Conservation (phyloP, 805 yeast genomes). For the Candida odintsovae region DNA sequence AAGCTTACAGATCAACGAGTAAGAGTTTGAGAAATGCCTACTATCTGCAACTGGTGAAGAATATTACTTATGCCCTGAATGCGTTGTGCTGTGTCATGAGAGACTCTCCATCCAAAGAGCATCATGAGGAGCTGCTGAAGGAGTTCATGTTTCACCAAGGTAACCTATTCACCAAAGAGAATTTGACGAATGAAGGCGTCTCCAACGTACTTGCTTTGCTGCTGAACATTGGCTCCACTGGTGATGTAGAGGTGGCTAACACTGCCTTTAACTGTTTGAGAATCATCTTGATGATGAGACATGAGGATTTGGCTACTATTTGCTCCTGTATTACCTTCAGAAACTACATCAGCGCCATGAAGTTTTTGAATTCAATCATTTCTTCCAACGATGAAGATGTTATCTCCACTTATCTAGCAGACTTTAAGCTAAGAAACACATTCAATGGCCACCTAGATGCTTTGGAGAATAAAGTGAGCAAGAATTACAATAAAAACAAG, state of each 20-base stretch:
- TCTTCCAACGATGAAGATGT: slow-evolving; percentile 26
- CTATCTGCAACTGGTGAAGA: slow-evolving; percentile 14
- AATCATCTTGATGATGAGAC: slow-evolving; percentile 27
- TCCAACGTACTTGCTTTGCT: slow-evolving; percentile 28
- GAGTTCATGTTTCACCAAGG: slow-evolving; percentile 27
- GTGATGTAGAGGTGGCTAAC: slow-evolving; percentile 10
- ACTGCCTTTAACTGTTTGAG: slow-evolving; percentile 27
- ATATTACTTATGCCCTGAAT: slow-evolving; percentile 13
- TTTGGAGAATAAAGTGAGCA: slow-evolving; percentile 19
- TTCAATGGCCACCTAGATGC: slow-evolving; percentile 20
- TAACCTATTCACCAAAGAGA: slow-evolving; percentile 23
- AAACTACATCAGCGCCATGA: slow-evolving; percentile 12
- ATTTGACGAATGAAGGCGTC: slow-evolving; percentile 29
- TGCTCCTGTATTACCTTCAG: slow-evolving; percentile 23
- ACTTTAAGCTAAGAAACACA: slow-evolving; percentile 11
- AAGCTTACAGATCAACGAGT: slow-evolving; percentile 15
- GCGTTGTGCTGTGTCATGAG: slow-evolving; percentile 15
- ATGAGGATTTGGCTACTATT: slow-evolving; percentile 23
- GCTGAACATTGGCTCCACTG: slow-evolving; percentile 13
- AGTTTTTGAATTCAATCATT: slow-evolving; percentile 21
- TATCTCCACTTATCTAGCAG: slow-evolving; percentile 9
- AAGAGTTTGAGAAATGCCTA: slow-evolving; percentile 13
- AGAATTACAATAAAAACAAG: slow-evolving; percentile 15
- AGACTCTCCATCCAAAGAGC: slow-evolving; percentile 15
- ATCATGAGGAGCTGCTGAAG: slow-evolving; percentile 25